Evolutionary conservation across 495 filamentous ascomycete genomes (phyloP).

Genomic region (Filosporella fistucella): DNA sequence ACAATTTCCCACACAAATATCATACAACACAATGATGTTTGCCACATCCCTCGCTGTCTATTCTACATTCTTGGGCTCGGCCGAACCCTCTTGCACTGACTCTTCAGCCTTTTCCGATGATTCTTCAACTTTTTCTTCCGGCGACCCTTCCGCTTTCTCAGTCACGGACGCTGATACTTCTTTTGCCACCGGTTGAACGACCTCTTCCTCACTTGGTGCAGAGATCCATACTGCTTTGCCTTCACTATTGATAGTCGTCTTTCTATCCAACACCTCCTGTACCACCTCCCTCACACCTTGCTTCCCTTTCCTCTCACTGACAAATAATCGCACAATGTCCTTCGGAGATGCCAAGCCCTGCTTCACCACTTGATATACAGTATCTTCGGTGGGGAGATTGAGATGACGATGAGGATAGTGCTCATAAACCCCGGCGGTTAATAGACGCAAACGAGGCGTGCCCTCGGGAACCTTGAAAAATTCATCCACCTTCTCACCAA

Average conservation of each 20-base stretch:
- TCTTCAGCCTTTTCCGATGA: too few relatives aligned
- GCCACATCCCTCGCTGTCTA: neutral
- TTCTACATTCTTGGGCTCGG: neutral
- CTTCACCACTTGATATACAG: constrained; percentile 54
- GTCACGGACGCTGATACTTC: too few relatives aligned
- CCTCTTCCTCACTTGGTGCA: constrained; percentile 4
- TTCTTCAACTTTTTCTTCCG: too few relatives aligned
- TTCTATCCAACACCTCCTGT: constrained; percentile 49
- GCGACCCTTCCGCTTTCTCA: too few relatives aligned
- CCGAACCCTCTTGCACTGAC: too few relatives aligned
- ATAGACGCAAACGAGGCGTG: constrained; percentile 45
- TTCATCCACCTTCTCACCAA: constrained; percentile 55
- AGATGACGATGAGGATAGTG: constrained; percentile 60
- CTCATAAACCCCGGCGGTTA: constrained; percentile 44
- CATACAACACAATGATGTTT: neutral
- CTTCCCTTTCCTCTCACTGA: constrained; percentile 39
- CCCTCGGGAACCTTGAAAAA: constrained; percentile 53
- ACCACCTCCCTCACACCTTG: constrained; percentile 55
- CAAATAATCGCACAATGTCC: constrained; percentile 44
- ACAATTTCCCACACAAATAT: constrained; percentile 1
- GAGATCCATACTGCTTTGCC: constrained; percentile 35
- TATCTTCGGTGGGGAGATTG: constrained; percentile 71
- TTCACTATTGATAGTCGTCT: constrained; percentile 30
- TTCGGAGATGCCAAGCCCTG: constrained; percentile 29
- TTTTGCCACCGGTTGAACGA: constrained; percentile 15